phyloP scores from a whole-genome alignment of 768 basidiomycete genomes.

The Multifurca ochricompacta region DNA sequence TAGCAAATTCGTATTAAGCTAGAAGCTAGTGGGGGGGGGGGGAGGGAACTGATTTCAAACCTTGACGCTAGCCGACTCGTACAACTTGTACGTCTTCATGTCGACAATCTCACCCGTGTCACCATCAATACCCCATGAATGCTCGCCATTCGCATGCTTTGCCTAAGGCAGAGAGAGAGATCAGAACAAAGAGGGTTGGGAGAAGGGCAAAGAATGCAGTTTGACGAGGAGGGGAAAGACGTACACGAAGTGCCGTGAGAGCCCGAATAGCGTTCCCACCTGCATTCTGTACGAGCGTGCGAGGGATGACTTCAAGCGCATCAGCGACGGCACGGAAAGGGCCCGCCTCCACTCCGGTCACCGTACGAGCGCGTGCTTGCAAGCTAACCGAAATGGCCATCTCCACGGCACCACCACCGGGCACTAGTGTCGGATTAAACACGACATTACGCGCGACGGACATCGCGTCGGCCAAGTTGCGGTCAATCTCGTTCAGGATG shows the following conservation, averaged over 20 bases:
- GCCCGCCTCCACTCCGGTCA: constrained; percentile 86
- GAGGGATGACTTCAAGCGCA: constrained; percentile 94
- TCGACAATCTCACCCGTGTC: constrained; percentile 94
- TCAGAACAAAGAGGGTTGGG: neutral
- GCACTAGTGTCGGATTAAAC: constrained; percentile 90
- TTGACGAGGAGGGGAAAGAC: constrained; percentile 23
- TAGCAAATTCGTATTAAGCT: neutral
- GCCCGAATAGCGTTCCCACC: constrained; percentile 93
- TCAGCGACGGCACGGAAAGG: constrained; percentile 90
- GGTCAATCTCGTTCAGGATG: constrained; percentile 95
- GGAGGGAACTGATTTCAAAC: constrained; percentile 29
- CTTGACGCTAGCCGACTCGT: constrained; percentile 96
- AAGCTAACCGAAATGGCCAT: constrained; percentile 94
- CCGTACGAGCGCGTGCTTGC: constrained; percentile 65
- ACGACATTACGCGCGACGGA: constrained; percentile 94
- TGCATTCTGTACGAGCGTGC: constrained; percentile 90
- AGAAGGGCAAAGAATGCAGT: constrained; percentile 40
- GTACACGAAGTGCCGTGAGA: constrained; percentile 84
- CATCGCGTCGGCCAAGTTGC: constrained; percentile 97
- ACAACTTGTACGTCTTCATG: constrained; percentile 91
- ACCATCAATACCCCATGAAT: constrained; percentile 92
- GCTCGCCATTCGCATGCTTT: constrained; percentile 87
- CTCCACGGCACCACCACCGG: constrained; percentile 95
- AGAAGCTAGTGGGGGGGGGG: neutral
- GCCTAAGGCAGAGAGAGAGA: constrained; percentile 44